Conservation (phyloP, 2,329 filamentous ascomycete species). For the Aspergillus novofumigatus region DNA sequence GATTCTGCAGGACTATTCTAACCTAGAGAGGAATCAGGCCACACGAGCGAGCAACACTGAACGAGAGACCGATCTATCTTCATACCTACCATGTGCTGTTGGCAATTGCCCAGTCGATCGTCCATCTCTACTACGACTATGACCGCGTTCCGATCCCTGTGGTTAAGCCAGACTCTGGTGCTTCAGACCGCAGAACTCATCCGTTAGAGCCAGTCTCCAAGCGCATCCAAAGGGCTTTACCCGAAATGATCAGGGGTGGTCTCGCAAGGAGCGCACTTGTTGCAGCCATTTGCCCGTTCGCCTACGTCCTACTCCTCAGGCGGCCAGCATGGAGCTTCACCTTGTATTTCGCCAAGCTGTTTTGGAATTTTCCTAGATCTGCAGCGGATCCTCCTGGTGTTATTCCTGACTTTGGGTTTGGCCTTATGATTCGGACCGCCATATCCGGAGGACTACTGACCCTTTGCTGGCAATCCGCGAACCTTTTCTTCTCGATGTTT, state of each 20-base stretch:
- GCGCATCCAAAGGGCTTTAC: constrained; percentile 36
- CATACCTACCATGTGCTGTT: constrained; percentile 66
- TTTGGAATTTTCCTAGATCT: constrained; percentile 72
- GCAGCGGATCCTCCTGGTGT: constrained; percentile 55
- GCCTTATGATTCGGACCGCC: constrained; percentile 53
- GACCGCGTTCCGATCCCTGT: constrained; percentile 61
- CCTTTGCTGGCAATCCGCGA: constrained; percentile 72
- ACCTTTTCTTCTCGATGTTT: constrained; percentile 73
- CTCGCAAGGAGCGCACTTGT: constrained; percentile 37
- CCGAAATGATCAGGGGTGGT: constrained; percentile 29
- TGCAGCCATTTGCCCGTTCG: constrained; percentile 46
- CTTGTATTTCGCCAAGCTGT: constrained; percentile 64
- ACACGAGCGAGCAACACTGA: constrained; percentile 69
- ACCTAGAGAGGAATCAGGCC: constrained; percentile 28
- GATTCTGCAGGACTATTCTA: neutral
- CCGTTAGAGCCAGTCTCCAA: constrained; percentile 32
- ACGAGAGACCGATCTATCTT: constrained; percentile 81
- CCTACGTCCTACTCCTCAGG: constrained; percentile 64
- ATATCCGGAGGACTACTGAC: constrained; percentile 64
- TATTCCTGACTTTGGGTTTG: constrained; percentile 55
- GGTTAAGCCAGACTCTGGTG: constrained; percentile 29
- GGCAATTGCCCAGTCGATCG: constrained; percentile 63
- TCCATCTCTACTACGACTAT: constrained; percentile 69
- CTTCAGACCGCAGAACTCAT: constrained; percentile 35
- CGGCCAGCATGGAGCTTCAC: constrained; percentile 64